Base-by-base conservation (phyloP, 1,139 yeast genomes). In the Waltiozyma solani region DNA sequence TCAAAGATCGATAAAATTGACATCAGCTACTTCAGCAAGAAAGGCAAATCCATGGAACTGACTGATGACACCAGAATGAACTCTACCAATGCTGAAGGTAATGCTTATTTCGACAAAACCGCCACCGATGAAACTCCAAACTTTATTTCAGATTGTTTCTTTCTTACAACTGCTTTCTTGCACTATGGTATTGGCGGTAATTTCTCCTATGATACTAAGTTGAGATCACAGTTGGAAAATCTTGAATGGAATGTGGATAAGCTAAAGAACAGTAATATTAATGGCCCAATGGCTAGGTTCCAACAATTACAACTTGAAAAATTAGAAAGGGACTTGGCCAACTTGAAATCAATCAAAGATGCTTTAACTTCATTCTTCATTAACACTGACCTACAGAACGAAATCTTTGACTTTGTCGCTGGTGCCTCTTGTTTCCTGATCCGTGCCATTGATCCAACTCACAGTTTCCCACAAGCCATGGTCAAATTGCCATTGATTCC, bases 171-270 rank as follows among this genome's bases (percentile, higher is more conserved):
- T 37, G 77, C 95, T 0, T 87, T 81, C 56, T 63, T 86, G 40
- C 89, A 91, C 49, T 93, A 83, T 59, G 99, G 97, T 34, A 64
- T 86, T 33, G 95, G 95, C 26, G 97, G 96, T 37, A 63, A 83
- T 0, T 63, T 70, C 39, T 67, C 77, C 35, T 71, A 71, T 36
- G 76, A 74, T 46, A 76, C 75, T 38, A 50, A 44, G 18, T 9
- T 47, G n/a, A 42, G 39, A 15, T 66, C 67, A 32, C 66, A 67
- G 40, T 62, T 76, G 31, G 72, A 76, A 38, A 79, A 75, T 44
- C 47, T 71, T 27, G 67, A 70, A 36, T 69, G 67, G 44, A 72
- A 79, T 42, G 53, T 80, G 17, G 72, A 69, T 7, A 68, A 63
- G 52, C 51, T 76, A 15, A 67, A 68, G 44, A 42, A 48, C 11